Percentiles rank a stretch among this genome's conserved stretches.
Conservation (phyloP, 1,139 yeast genomes). For the Yamadazyma atmosphaerica region DNA sequence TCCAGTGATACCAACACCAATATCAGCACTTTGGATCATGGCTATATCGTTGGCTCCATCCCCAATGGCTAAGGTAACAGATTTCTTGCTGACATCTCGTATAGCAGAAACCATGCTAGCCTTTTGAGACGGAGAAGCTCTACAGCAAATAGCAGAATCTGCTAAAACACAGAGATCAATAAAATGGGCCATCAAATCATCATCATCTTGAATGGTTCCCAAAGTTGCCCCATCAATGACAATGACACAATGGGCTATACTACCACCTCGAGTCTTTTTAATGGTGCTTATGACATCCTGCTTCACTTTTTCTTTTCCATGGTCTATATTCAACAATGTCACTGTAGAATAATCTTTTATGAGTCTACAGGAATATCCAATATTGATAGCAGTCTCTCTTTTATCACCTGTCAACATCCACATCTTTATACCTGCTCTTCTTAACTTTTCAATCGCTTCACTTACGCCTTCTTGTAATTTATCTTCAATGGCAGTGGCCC, state of each 20-base stretch:
- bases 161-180: constrained; percentile 82
- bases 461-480: constrained; percentile 95
- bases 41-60: constrained; percentile 99
- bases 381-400: constrained; percentile 95
- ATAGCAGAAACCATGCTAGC: constrained; percentile 85
- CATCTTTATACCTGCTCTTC: constrained; percentile 89
- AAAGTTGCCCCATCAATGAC: constrained; percentile 92
- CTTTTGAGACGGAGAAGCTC: constrained; percentile 97
- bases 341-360: constrained; percentile 93
- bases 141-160: constrained; percentile 90
- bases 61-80: constrained; percentile 95
- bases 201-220: constrained; percentile 67
- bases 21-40: constrained; percentile 98
- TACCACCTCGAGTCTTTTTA: constrained; percentile 61
- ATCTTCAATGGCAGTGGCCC: constrained; percentile 98
- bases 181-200: constrained; percentile 69
- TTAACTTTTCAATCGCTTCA: constrained; percentile 85
- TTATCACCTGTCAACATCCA: constrained; percentile 99
- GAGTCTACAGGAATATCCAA: constrained; percentile 91
- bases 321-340: constrained; percentile 67
- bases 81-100: constrained; percentile 57
- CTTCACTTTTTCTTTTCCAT: constrained; percentile 49
- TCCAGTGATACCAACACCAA: constrained; percentile 96
- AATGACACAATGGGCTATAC: constrained; percentile 89
- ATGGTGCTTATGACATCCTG: constrained; percentile 60